Base-by-base conservation (phyloP, 805 yeast species). In the Metschnikowia reukaufii region DNA sequence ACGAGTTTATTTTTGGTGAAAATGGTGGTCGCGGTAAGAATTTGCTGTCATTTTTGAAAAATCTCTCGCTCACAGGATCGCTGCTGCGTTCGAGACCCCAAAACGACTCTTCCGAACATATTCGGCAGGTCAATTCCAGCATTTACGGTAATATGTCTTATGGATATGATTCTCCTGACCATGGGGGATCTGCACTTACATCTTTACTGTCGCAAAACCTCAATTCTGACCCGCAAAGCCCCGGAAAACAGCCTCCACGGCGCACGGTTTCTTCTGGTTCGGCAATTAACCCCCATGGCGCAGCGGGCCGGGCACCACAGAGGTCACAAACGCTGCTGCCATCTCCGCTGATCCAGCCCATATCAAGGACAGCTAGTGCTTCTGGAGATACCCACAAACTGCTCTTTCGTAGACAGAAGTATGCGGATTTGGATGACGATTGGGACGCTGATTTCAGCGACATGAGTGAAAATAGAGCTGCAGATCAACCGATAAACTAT, bases 371-470 rank as follows among this genome's bases (percentile, higher is more conserved):
- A 2, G 42, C 35, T 16, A 46, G 48, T 17, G 39, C 48, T 6
- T 40, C 49, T 4, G 46, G 49, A 30, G 43, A 39, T 19, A 25
- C 46, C 4, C 45, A 39, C 17, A 42, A 38, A 21, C 43, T 39
- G 39, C 38, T 46, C 9, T 35, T 38, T 17, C 38, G 48, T 20
- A 37, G 54, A 20, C 47, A 50, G n/a, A 55, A 66, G 47, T 85
- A 84, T 60, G 72, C 82, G 36, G 96, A 90, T 61, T 69, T 84
- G 47, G 96, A 90, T 62, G 96, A 87, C 56, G 97, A 89, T 65
- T 90, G 97, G 97, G 92, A 89, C 63, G 95, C 80, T 16, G 74
- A 66, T 16, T 55, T 92, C 10, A 84, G 82, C 36, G 82, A 64
- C 34, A 64, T 62, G 25, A 47, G 58, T 8, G 62, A 51, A 52